Percentiles rank a stretch among this genome's conserved stretches.
These are phyloP conservation scores for Boletus eberwhitei DNA, from an alignment of 768 basidiomycete genomes.

Conservation along the genomic window DNA sequence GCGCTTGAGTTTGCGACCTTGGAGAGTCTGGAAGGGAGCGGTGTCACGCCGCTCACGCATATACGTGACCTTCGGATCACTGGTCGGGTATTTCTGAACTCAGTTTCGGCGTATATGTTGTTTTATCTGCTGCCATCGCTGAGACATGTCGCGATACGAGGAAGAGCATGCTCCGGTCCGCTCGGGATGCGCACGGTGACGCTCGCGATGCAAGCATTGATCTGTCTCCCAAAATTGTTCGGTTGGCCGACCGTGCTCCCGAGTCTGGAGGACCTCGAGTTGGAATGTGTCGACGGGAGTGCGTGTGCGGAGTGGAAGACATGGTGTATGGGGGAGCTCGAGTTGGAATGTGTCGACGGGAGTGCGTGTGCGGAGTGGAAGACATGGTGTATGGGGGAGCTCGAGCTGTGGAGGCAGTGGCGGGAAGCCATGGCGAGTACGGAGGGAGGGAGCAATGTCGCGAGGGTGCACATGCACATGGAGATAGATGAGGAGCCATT, in stretches of 20 bases:
- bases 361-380: conserved; percentile 1
- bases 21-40: conserved; percentile 1
- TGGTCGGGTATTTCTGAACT: conserved; percentile 9
- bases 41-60: conserved; percentile 7
- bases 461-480: neutral
- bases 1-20: conserved; percentile 6
- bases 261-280: conserved; percentile 9
- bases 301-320: conserved; percentile 3
- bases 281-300: conserved; percentile 10
- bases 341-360: conserved; percentile 11
- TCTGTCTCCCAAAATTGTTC: neutral
- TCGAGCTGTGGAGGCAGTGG: conserved; percentile 14
- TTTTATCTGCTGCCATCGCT: conserved; percentile 16
- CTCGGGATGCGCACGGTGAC: conserved; percentile 3
- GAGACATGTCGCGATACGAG: conserved; percentile 9
- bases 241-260: conserved; percentile 11
- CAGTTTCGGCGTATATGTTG: conserved; percentile 14
- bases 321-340: conserved; percentile 9
- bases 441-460: neutral
- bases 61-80: conserved; percentile 10
- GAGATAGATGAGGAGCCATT: neutral
- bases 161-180: conserved; percentile 13
- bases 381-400: conserved; percentile 8
- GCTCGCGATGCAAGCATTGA: conserved; percentile 15
- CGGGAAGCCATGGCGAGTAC: neutral